Evolutionary conservation across 1,284 basidiomycete species (phyloP).

Genomic region (Rhodotorula sp.): DNA sequence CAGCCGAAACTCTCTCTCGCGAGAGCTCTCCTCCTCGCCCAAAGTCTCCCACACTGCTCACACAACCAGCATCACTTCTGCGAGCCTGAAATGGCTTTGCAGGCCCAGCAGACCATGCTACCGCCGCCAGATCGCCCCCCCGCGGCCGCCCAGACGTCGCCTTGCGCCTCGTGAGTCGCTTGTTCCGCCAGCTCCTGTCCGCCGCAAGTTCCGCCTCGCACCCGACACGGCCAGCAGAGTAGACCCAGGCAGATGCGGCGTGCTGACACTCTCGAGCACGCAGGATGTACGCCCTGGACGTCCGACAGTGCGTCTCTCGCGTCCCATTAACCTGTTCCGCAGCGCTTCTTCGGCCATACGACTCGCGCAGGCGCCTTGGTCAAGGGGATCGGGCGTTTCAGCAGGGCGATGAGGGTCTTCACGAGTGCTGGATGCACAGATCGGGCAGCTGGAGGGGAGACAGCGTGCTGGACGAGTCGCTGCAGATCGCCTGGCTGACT

Average conservation of each 20-base stretch:
- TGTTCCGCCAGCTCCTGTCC: neutral
- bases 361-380: too few species aligned
- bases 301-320: conserved; percentile 16
- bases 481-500: neutral
- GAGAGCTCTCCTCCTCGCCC: too few species aligned
- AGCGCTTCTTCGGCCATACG: neutral
- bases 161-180: neutral
- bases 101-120: too few species aligned
- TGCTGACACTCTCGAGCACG: neutral
- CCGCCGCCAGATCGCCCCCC: too few species aligned
- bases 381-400: too few species aligned
- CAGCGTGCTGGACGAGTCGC: neutral
- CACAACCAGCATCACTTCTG: too few species aligned
- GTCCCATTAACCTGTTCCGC: neutral
- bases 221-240: neutral
- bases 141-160: too few species aligned
- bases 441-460: neutral
- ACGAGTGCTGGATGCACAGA: neutral
- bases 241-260: too few species aligned
- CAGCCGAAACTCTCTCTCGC: too few species aligned
- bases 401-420: neutral
- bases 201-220: neutral
- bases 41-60: too few species aligned
- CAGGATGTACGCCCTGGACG: conserved; percentile 15
- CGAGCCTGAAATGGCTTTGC: too few species aligned